Percentiles rank a stretch among this genome's conserved stretches.
Evolutionary conservation across 805 yeast species (phyloP).

Genomic region (Candida sonorensis): DNA sequence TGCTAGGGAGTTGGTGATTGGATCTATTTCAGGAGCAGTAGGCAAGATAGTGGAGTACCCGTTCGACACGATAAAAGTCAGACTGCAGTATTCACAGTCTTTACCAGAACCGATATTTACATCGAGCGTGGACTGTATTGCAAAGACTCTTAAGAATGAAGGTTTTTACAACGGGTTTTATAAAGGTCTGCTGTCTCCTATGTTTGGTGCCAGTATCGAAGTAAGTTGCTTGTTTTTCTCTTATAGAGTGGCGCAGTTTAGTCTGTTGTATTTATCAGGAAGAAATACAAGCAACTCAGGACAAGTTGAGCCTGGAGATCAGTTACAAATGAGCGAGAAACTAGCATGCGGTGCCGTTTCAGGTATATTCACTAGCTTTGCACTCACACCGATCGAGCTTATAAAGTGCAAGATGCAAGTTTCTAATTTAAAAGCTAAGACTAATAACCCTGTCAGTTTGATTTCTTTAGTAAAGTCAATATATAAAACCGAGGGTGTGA

Average conservation of each 20-base stretch:
- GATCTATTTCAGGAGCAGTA: slow-evolving; percentile 66
- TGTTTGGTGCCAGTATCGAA: slow-evolving; percentile 87
- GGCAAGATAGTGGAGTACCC: slow-evolving; percentile 89
- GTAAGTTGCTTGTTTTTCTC: slow-evolving; percentile 72
- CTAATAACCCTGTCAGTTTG: slow-evolving; percentile 12
- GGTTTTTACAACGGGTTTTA: slow-evolving; percentile 71
- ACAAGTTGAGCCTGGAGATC: no score
- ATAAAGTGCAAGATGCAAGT: slow-evolving; percentile 88
- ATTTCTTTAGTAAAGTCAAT: slow-evolving; percentile 35
- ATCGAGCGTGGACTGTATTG: slow-evolving; percentile 62
- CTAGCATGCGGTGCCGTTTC: slow-evolving; percentile 72
- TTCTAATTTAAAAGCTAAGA: slow-evolving; percentile 27
- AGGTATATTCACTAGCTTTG: slow-evolving; percentile 76
- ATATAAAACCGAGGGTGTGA: slow-evolving; percentile 42
- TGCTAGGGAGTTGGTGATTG: slow-evolving; percentile 37
- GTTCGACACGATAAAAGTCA: slow-evolving; percentile 85
- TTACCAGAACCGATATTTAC: slow-evolving; percentile 39
- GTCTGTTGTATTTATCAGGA: slow-evolving; percentile 21
- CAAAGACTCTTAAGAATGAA: slow-evolving; percentile 54
- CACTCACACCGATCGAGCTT: slow-evolving; percentile 87
- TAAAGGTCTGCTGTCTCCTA: slow-evolving; percentile 73
- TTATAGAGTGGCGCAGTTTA: slow-evolving; percentile 42
- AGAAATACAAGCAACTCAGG: no score
- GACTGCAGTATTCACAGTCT: slow-evolving; percentile 70
- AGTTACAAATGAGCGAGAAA: slow-evolving; percentile 21